Evolutionary conservation across 306 rosid species (phyloP).

Genomic region (Psophocarpus tetragonolobus): DNA sequence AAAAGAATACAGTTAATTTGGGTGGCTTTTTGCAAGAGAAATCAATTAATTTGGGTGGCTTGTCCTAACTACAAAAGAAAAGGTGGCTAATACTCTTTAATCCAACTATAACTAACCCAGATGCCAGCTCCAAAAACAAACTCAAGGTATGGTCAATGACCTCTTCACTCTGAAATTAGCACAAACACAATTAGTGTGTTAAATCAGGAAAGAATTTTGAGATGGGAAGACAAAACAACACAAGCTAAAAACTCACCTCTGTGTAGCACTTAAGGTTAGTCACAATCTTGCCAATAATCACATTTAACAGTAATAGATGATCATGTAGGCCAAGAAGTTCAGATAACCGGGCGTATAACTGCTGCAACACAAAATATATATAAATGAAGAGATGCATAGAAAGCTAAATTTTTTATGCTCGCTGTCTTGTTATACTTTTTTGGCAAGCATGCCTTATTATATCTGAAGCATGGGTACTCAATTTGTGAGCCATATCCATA

Average conservation of each 20-base stretch:
- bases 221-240: conserved; percentile 1
- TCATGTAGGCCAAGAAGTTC: conserved; percentile 60
- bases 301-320: conserved; percentile 52
- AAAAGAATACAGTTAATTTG: conserved; percentile 10
- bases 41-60: conserved; percentile 6
- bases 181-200: conserved; percentile 22
- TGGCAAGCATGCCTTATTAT: not conserved
- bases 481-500: not conserved
- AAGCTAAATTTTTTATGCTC: not conserved
- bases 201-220: conserved; percentile 9
- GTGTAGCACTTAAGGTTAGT: conserved; percentile 55
- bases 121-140: conserved; percentile 96
- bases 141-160: conserved; percentile 95
- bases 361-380: conserved; percentile 48
- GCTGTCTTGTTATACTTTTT: too few species aligned
- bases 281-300: conserved; percentile 52
- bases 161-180: conserved; percentile 80
- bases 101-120: conserved; percentile 71
- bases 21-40: conserved; percentile 1
- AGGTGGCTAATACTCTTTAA: conserved; percentile 29
- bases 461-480: not conserved
- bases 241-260: conserved; percentile 29
- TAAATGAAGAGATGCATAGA: conserved; percentile 7
- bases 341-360: conserved; percentile 59
- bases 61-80: conserved; percentile 24